phyloP scores from a whole-genome alignment of 768 basidiomycete species.

The Trametes cingulata region DNA sequence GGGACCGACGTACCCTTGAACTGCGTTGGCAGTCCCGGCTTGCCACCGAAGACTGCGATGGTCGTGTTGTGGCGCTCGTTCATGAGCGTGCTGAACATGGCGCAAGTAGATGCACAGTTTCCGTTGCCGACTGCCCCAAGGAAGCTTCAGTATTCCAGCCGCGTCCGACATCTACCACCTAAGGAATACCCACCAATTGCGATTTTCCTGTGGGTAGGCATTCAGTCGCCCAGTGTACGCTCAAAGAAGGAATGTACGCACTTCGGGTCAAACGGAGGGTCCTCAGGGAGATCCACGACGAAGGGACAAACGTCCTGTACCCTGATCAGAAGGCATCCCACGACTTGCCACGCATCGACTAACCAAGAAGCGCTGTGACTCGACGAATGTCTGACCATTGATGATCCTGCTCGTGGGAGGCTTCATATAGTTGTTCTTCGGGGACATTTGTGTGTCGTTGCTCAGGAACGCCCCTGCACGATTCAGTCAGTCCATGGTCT shows the following conservation, averaged over 20 bases:
- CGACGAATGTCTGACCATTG: slow-evolving; percentile 33
- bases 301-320: slow-evolving; percentile 39
- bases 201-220: slow-evolving; percentile 19
- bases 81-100: slow-evolving; percentile 65
- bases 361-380: slow-evolving; percentile 38
- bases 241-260: slow-evolving; percentile 22
- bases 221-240: not conserved
- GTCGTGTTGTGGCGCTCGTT: slow-evolving; percentile 53
- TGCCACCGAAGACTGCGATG: slow-evolving; percentile 59
- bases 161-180: too few relatives aligned
- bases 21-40: slow-evolving; percentile 49
- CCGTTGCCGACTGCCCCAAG: slow-evolving; percentile 26
- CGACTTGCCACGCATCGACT: slow-evolving; percentile 1
- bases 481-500: not conserved
- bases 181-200: slow-evolving; percentile 24
- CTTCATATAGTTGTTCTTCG: slow-evolving; percentile 32
- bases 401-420: slow-evolving; percentile 30
- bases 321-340: not conserved
- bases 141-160: not conserved
- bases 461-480: slow-evolving; percentile 31
- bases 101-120: slow-evolving; percentile 60
- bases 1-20: slow-evolving; percentile 40
- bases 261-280: slow-evolving; percentile 50
- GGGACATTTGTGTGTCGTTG: slow-evolving; percentile 32
- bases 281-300: slow-evolving; percentile 39